phyloP scores from a whole-genome alignment of 345 rosid species.

The Punica granatum region DNA sequence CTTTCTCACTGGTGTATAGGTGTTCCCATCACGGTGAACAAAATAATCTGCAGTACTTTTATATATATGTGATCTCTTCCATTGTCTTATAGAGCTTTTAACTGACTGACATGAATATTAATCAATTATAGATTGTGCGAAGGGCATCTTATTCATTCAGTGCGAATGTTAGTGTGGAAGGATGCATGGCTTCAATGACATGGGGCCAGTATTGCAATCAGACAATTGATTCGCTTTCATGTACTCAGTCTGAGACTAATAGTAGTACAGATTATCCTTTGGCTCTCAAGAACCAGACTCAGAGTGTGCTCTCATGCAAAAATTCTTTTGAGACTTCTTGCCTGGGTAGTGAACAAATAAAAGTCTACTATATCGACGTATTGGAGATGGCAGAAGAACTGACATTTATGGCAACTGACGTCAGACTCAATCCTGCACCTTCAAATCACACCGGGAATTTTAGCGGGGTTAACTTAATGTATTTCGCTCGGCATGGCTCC shows the following conservation, averaged over 20 bases:
- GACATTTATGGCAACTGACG: slow-evolving; percentile 36
- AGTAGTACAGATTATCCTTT: slow-evolving; percentile 17
- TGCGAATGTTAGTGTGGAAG: slow-evolving; percentile 79
- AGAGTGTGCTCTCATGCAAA: slow-evolving; percentile 54
- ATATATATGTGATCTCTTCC: not conserved
- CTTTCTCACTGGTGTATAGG: not conserved
- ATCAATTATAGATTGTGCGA: slow-evolving; percentile 57
- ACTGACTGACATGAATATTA: not conserved
- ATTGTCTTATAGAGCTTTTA: not conserved
- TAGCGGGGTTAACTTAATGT: slow-evolving; percentile 38
- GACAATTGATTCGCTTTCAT: slow-evolving; percentile 59
- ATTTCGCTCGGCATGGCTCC: slow-evolving; percentile 73
- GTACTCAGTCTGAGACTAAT: slow-evolving; percentile 39
- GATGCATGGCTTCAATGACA: slow-evolving; percentile 62
- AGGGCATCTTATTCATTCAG: slow-evolving; percentile 63
- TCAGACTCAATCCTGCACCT: slow-evolving; percentile 20
- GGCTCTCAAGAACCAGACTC: slow-evolving; percentile 20
- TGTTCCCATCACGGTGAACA: not conserved
- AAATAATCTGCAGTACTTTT: not conserved
- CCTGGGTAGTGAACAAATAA: slow-evolving; percentile 41
- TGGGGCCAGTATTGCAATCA: slow-evolving; percentile 88
- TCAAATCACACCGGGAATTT: slow-evolving; percentile 20
- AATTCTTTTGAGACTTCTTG: slow-evolving; percentile 44
- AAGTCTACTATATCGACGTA: slow-evolving; percentile 58
- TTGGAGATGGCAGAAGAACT: slow-evolving; percentile 54